Base-by-base conservation (phyloP, 345 rosid genomes). In the Boechera divaricarpa region DNA sequence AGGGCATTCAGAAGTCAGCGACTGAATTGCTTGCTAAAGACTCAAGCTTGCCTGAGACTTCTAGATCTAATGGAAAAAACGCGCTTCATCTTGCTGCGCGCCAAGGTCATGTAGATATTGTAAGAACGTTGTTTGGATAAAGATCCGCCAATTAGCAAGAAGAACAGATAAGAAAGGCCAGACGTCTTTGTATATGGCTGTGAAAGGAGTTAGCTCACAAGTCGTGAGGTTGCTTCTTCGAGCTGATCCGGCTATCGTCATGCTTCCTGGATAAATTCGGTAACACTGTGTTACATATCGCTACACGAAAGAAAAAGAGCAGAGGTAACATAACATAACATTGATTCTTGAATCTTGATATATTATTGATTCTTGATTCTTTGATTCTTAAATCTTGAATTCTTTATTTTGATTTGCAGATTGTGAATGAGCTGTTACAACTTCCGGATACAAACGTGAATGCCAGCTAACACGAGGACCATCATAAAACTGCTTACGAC, bases 151-250 rank as follows among this genome's bases (percentile, higher is more conserved):
- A 47, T 73, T 92, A 45, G 93, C 98, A 5, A 86, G 94, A 64
- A 69, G 89, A 66, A 91, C 92, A 41, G 98, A 95, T 71, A 95
- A 91, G 87, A 95, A 95, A 74, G 97, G 91, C 6, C 99, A 95
- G 75, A 95, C 98, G 10, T 88, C 99, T 39, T 79, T 95, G 77
- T 98, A 95, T 70, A 95, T 91, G 98, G 96, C 97, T 54, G 96
- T 92, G n/a, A 92, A 95, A 86, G 98, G 98, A n/a, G 74, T 80
- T 45, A 89, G 87, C 82, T 58, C 79, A 71, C 75, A 82, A 54
- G 96, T 86, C 29, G 99, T 91, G 68, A 83, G 80, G 85, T 76
- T 85, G 82, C 90, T 91, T 38, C 92, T 94, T 81, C 81, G 79
- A 31, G 83, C 88, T 36, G 97, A 90, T 86, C 81, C 91, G 5